phyloP scores from a whole-genome alignment of 1,284 basidiomycete genomes.

The Marasmius tenuissimus region DNA sequence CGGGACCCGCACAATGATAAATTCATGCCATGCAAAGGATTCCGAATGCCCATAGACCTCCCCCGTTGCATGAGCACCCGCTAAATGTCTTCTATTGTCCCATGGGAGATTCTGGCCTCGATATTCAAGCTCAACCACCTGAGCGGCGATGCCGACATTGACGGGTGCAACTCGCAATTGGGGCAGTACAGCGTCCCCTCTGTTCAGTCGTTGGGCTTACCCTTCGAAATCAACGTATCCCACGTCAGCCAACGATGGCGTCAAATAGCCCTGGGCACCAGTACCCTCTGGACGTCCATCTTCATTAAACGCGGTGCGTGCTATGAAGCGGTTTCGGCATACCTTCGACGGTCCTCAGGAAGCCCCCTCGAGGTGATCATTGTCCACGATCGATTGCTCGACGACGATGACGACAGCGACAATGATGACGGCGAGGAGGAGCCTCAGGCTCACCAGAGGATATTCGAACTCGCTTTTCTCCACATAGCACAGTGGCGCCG shows the following conservation, averaged over 20 bases:
- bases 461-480: conserved; percentile 27
- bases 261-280: conserved; percentile 33
- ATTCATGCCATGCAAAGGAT: too few species aligned
- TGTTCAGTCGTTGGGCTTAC: not conserved
- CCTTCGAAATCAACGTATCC: conserved; percentile 38
- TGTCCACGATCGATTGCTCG: conserved; percentile 15
- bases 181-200: not conserved
- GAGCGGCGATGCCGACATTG: not conserved
- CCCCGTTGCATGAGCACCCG: too few species aligned
- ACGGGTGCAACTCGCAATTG: not conserved
- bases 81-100: too few species aligned
- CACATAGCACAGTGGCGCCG: conserved; percentile 35
- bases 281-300: conserved; percentile 39
- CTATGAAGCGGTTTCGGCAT: conserved; percentile 26
- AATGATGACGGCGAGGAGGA: conserved; percentile 5
- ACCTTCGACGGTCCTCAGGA: conserved; percentile 33
- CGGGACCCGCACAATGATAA: too few species aligned
- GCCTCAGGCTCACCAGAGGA: conserved; percentile 3
- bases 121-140: conserved; percentile 11
- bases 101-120: conserved; percentile 52
- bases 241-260: conserved; percentile 40
- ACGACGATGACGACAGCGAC: not conserved
- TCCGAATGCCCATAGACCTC: too few species aligned
- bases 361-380: conserved; percentile 33
- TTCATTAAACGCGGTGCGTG: conserved; percentile 22